Base-by-base conservation (phyloP, 805 yeast species). In the Wickerhamiella brachini region DNA sequence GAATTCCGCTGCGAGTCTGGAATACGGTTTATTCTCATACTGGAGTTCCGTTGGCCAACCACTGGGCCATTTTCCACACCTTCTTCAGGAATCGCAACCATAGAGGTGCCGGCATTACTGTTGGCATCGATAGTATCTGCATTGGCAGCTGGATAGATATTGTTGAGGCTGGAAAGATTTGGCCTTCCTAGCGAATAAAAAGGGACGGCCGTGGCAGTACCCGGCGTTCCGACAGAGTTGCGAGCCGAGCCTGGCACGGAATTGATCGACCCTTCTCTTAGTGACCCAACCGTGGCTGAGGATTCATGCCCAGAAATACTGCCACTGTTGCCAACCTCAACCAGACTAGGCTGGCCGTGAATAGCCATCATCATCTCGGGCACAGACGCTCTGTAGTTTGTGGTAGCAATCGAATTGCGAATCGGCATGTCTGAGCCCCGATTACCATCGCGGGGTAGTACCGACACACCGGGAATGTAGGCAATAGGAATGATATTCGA, bases 401-500 rank as follows among this genome's bases (percentile, higher is more conserved):
- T 70, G 20, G 71, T 71, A 22, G 66, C 57, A 58, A 71, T 58
- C 51, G 72, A 57, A 47, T 65, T 63, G 51, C 73, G 59, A 48
- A 63, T 57, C 48, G 56, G 51, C 59, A 47, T 21, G 41, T 24
- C 24, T 41, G 41, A 65, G 29, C 60, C 58, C 12, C 56, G 55
- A 29, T 49, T 43, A 44, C 58, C 51, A 46, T 54, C 22, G 50
- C 53, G 58, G 49, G 54, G 58, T 17, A 51, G 55, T 39, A 59
- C 54, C 29, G 62, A 85, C 45, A 88, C 96, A 38, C 97, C 97
- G 0, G 97, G 97, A 53, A 89, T 85, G 63, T 88, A 89, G 2
- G 95, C 95, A 52, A 90, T 83, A 18, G 95, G 95, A 54, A 89
- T 75, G 56, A 89, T 80, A 65, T 89, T 88, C 13, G 95, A 84